Evolutionary conservation across 2,329 filamentous ascomycete species (phyloP).

Genomic region (Boeremia lycopersici): DNA sequence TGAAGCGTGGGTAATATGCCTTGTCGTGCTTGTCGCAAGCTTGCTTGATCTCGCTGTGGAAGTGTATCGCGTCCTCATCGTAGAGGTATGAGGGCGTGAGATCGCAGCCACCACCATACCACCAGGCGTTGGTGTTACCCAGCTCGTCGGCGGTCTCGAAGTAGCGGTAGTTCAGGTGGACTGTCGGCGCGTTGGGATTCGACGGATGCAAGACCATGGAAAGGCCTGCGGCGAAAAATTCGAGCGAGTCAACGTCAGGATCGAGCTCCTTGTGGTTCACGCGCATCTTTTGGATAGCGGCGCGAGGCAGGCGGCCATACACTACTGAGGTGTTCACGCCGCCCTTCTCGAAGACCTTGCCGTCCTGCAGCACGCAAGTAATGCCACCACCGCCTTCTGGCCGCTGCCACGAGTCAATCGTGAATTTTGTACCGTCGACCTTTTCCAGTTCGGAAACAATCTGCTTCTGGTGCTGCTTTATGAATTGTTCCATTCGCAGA

Average conservation of each 20-base stretch:
- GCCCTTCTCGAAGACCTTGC: slow-evolving; percentile 96
- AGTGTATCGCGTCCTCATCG: slow-evolving; percentile 95
- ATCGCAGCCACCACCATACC: slow-evolving; percentile 96
- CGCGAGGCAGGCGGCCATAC: slow-evolving; percentile 85
- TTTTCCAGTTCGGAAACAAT: slow-evolving; percentile 84
- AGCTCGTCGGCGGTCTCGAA: slow-evolving; percentile 93
- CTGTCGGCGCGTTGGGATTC: slow-evolving; percentile 96
- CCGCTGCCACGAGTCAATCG: slow-evolving; percentile 83
- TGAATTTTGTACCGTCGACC: slow-evolving; percentile 83
- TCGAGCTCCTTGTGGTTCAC: slow-evolving; percentile 92
- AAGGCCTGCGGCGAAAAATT: slow-evolving; percentile 94
- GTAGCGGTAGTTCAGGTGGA: slow-evolving; percentile 98
- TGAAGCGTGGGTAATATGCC: slow-evolving; percentile 90
- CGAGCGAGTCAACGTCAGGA: slow-evolving; percentile 77
- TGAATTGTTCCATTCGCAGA: slow-evolving; percentile 94
- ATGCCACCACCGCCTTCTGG: slow-evolving; percentile 90
- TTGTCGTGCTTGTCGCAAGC: slow-evolving; percentile 93
- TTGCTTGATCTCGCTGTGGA: slow-evolving; percentile 91
- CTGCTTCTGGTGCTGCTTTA: slow-evolving; percentile 87
- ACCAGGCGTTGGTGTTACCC: slow-evolving; percentile 86
- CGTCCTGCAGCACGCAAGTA: slow-evolving; percentile 92
- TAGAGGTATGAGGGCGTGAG: slow-evolving; percentile 93
- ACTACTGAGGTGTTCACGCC: slow-evolving; percentile 95
- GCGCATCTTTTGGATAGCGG: slow-evolving; percentile 82
- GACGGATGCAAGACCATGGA: slow-evolving; percentile 91